Evolutionary conservation across 75 land plant genomes (phyloP).

Genomic region (Pseudotsuga menziesii): DNA sequence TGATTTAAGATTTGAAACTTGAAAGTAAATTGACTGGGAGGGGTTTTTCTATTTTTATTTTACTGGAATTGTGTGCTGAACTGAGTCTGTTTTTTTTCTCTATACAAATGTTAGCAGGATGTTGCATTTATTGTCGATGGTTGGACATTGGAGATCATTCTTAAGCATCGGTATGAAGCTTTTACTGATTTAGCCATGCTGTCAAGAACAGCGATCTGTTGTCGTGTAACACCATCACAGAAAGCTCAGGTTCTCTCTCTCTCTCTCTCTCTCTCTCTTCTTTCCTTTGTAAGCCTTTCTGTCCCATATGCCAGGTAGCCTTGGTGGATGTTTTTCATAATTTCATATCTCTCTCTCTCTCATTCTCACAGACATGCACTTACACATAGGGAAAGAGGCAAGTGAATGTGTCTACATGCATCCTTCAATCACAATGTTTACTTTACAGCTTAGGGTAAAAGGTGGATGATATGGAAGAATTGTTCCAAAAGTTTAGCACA

Average conservation of each 20-base stretch:
- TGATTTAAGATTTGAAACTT: neutral
- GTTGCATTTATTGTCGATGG: constrained; percentile 99
- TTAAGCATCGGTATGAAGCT: constrained; percentile 55
- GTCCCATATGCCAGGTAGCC: too few relatives aligned
- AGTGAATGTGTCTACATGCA: neutral
- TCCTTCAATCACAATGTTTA: neutral
- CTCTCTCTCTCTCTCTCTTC: neutral
- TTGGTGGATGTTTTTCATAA: too few relatives aligned
- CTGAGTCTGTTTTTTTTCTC: neutral
- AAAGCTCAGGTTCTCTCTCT: constrained; percentile 82
- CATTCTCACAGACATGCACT: neutral
- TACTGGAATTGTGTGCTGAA: neutral
- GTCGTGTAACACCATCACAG: constrained; percentile 98
- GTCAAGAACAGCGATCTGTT: constrained; percentile 93
- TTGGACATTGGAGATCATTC: constrained; percentile 86
- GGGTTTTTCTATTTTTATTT: neutral
- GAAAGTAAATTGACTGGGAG: neutral
- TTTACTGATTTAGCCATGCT: constrained; percentile 87
- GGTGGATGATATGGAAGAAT: neutral
- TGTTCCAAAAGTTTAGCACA: neutral
- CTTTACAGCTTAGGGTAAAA: neutral
- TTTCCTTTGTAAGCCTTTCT: neutral
- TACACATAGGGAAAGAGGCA: neutral
- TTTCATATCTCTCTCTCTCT: constrained; percentile 6
- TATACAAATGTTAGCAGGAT: constrained; percentile 47